These are phyloP conservation scores for Hypoxylon rickii DNA, from an alignment of 495 filamentous ascomycete genomes.

Conservation along the genomic window DNA sequence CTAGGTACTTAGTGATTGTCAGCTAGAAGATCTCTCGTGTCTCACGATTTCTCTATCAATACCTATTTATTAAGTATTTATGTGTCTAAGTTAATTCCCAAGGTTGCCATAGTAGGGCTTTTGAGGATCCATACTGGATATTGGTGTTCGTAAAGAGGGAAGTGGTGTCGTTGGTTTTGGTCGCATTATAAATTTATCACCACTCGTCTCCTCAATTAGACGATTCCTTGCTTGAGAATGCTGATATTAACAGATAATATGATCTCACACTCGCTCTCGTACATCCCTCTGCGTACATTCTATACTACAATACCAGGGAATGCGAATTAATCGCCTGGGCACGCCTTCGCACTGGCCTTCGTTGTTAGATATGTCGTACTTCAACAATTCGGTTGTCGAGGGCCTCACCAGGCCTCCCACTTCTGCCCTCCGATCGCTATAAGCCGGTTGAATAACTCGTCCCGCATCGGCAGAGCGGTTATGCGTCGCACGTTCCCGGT, in stretches of 20 bases:
- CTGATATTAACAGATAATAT: no score
- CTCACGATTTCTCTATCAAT: not conserved
- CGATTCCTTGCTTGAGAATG: no score
- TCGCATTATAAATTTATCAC: no score
- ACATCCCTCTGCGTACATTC: not conserved
- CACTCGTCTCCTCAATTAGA: no score
- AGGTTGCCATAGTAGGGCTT: no score
- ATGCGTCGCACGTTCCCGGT: constrained; percentile 60
- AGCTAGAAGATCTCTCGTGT: not conserved
- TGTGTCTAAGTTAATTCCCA: not conserved
- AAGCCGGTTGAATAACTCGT: constrained; percentile 86
- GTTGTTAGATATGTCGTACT: constrained; percentile 12
- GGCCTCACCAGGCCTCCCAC: constrained; percentile 77
- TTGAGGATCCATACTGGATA: no score
- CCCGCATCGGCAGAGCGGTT: constrained; percentile 73
- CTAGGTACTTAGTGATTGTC: not conserved
- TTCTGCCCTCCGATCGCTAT: constrained; percentile 83
- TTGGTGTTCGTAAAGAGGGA: no score
- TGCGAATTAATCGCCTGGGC: not conserved
- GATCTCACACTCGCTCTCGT: no score
- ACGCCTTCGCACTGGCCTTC: not conserved
- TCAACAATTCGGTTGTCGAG: not conserved
- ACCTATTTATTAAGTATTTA: not conserved
- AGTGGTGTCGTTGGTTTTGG: no score
- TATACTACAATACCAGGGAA: not conserved